Base-by-base conservation (phyloP, 495 filamentous ascomycete species). In the Daldinia childiae region DNA sequence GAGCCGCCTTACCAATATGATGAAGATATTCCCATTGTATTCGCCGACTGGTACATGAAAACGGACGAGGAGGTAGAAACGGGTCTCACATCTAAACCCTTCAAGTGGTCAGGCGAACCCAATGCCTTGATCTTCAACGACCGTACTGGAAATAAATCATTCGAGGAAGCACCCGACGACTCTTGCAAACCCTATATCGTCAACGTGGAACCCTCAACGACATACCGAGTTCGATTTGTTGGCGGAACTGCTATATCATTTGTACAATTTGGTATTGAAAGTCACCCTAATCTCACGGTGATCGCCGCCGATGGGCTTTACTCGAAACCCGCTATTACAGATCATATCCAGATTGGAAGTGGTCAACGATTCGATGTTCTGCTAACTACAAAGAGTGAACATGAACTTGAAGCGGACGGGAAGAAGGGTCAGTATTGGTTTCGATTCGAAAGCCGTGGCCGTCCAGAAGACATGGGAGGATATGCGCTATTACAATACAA, bases 231-330 rank as follows among this genome's bases (percentile, higher is more conserved):
- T 58, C 81, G 87, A 45, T 83, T 86, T 73, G 84, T 90, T 56
- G 85, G 87, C 0, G 81, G 72, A 6, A 85, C 84, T 1, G 84
- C 86, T 3, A 76, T 90, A 24, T 85, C 85, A 0, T 82, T 86
- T 60, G 66, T 85, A 3, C 77, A 78, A 0, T 72, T 87, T 51
- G 87, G 75, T 1, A 78, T 89, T 50, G 85, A 89, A 58, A 82
- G 74, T 30, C 88, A 90, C 69, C 50, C 78, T 21, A 74, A 82
- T 21, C 57, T 86, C 4, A 82, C 77, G 1, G 81, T 90, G 52
- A 83, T 90, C 56, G 83, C 85, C 52, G 86, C 82, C 1, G 88
- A 90, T 70, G 87, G 87, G 19, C 73, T 69, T n/a, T 89, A 89
- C 77, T 89, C 87, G 19, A 76, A 82, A 54, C 84, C 84, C 0